Evolutionary conservation across 257 asterid genomes (phyloP), one percentile per base, ranked within the genome.

Genomic region (Przewalskia tangutica): DNA sequence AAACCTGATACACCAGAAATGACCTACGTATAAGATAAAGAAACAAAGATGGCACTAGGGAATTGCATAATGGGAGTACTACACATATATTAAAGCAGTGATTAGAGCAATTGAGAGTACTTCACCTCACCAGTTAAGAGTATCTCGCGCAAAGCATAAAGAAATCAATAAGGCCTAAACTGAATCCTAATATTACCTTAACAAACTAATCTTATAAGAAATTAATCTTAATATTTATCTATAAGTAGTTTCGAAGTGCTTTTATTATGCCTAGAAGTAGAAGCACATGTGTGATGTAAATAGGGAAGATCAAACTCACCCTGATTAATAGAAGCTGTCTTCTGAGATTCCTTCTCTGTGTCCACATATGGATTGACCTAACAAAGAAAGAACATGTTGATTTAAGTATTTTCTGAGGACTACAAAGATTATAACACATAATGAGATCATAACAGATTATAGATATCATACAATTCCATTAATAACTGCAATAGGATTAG

Each of bases 391-490:
- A 67, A 82, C 81, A 65, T 83, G 83, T 85, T 56, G 48, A 75
- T 68, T 42, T 40, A 81, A 86, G 77, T 71, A 50, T 34, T 48
- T 13, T 73, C 44, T 73, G 11, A 18, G 12, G 62, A 50, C 62
- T 13, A 7, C 79, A 50, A 73, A 73, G 23, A 73, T 13, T 73
- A 13, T 18, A 51, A 3, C 18, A 38, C n/a, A 44, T 58, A 38
- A 66, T 17, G 68, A 75, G 17, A 79, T 50, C 77, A 81, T 48
- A 73, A 23, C 60, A 23, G 44, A 16, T n/a, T 23, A 84, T 46
- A 48, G 76, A 79, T 27, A 79, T 81, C 97, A 88, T 92, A 94
- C 99, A 87, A 85, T 89, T 91, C 89, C 92, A 56, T 90, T 91
- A 40, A 83, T 80, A 85, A 81, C 89, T 79, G 80, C 84, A 8